Base-by-base conservation (phyloP, 2,329 filamentous ascomycete species). In the Tolypocladium amazonense region DNA sequence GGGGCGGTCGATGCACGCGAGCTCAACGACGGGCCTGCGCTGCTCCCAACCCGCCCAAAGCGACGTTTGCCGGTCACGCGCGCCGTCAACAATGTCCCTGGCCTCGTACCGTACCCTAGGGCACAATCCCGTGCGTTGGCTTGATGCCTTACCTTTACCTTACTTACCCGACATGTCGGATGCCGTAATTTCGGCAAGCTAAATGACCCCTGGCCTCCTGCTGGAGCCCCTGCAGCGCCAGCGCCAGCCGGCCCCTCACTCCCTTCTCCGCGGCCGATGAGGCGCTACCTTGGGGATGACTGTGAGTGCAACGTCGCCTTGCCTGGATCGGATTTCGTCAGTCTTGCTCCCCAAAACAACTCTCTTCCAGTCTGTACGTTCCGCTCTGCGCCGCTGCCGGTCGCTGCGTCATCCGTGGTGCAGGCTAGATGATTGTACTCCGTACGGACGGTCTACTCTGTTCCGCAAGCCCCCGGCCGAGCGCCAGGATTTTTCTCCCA, bases 231-330 rank as follows among this genome's bases (percentile, higher is more conserved):
- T 35, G 50, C 18, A 23, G 50, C 20, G 18, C 50, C 30, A 2
- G 55, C 23, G 12, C 38, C 55, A 33, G 35, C 55, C 55, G 55
- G 55, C 55, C 55, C 55, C 55, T 35, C 27, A 35, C 35, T 14
- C 55, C 55, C n/a, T 27, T 20, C 27, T 56, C 55, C 55, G 38
- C 55, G 55, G 55, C 55, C 55, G 55, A 56, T 56, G 55, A 45
- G 55, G 55, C 39, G 39, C 27, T 12, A 15, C 37, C 8, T 37
- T 12, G 14, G 37, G 37, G 27, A 18, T 38, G 38, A 56, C 45
- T 12, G 55, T 39, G 27, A 30, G 30, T 30, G 27, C 27, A 2
- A 30, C 7, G 14, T n/a, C 27, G 18, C 27, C 30, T n/a, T 20
- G 27, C 27, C 12, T 4, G 18, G 9, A 33, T 35, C 30, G 50